Conservation (phyloP, 257 asterid genomes). For the Anisodus acutangulus region DNA sequence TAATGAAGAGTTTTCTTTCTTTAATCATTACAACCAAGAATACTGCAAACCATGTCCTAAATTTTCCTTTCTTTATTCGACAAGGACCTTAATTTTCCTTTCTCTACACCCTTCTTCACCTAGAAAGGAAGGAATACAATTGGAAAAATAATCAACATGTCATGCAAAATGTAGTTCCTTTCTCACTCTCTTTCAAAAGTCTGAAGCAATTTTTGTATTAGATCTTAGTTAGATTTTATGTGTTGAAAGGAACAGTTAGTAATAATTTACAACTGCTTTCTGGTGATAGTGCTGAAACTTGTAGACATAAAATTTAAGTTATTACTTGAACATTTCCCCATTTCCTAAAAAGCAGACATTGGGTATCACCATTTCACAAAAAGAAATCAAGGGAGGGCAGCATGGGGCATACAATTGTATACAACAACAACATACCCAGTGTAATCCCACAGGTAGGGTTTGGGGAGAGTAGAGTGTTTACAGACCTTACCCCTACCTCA, state of each 20-base stretch:
- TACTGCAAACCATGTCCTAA: neutral
- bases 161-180: neutral
- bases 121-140: neutral
- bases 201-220: neutral
- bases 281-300: neutral
- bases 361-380: neutral
- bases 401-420: neutral
- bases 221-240: neutral
- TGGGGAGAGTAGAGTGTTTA: too few species aligned
- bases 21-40: neutral
- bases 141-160: neutral
- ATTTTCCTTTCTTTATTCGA: neutral
- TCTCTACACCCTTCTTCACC: neutral
- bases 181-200: neutral
- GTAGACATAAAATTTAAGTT: neutral
- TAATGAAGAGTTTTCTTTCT: neutral
- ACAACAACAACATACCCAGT: too few species aligned
- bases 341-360: neutral
- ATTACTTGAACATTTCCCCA: neutral
- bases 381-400: neutral
- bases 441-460: too few species aligned
- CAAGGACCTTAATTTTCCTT: neutral
- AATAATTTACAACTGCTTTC: conserved; percentile 3
- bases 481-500: too few species aligned
- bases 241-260: neutral